A percentile compares a stretch with the other conserved stretches of the same genome.
Evolutionary conservation across 2,329 filamentous ascomycete species (phyloP).

Genomic region (Aspergillus viridinutans): DNA sequence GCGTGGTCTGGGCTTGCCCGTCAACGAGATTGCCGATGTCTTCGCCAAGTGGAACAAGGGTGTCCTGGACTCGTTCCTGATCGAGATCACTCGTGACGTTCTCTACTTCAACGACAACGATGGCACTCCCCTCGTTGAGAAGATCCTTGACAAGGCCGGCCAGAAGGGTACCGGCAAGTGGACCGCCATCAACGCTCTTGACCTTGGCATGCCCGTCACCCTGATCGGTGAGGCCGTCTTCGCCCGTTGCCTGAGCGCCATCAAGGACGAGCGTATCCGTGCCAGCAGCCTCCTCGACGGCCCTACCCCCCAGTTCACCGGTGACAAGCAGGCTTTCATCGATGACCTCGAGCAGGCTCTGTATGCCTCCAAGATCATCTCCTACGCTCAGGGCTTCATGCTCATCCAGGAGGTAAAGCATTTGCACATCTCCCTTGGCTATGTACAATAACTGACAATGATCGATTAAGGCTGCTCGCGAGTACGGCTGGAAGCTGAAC

Average conservation of each 20-base stretch:
- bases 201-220: slow-evolving; percentile 97
- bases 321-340: slow-evolving; percentile 89
- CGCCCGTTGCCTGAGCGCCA: slow-evolving; percentile 83
- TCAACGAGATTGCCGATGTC: slow-evolving; percentile 94
- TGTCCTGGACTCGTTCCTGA: slow-evolving; percentile 97
- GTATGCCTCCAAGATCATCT: slow-evolving; percentile 99
- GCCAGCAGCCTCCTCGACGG: slow-evolving; percentile 76
- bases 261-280: slow-evolving; percentile 88
- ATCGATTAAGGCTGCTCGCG: slow-evolving; percentile 75
- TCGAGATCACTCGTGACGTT: slow-evolving; percentile 98
- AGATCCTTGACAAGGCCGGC: slow-evolving; percentile 96
- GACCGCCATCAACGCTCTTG: slow-evolving; percentile 98
- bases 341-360: slow-evolving; percentile 97
- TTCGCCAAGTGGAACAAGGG: slow-evolving; percentile 98
- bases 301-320: slow-evolving; percentile 74
- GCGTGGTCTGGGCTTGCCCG: slow-evolving; percentile 81
- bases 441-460: slow-evolving; percentile 4
- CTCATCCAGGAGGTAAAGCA: slow-evolving; percentile 87
- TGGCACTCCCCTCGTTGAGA: slow-evolving; percentile 85
- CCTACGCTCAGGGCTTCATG: slow-evolving; percentile 99
- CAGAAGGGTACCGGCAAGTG: slow-evolving; percentile 99
- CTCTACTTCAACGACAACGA: slow-evolving; percentile 98
- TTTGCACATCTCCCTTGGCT: not conserved
- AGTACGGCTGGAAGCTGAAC: slow-evolving; percentile 98
- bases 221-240: slow-evolving; percentile 97